Conservation (phyloP, 2,329 filamentous ascomycete genomes). For the Didymella pomorum region DNA sequence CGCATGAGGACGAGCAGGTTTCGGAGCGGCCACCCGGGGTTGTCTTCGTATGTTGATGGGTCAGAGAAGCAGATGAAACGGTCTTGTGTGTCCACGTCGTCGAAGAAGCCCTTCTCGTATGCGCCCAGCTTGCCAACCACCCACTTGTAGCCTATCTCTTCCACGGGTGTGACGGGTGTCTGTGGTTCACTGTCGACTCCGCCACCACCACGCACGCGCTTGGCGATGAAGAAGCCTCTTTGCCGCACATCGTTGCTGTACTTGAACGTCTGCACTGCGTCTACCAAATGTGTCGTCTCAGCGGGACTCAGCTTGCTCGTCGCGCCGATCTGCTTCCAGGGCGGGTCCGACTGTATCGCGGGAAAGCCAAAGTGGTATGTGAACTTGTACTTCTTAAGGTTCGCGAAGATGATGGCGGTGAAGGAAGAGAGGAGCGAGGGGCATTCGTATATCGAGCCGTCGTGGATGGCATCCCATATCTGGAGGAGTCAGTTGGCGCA, state of each 20-base stretch:
- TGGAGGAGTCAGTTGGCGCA: slow-evolving; percentile 51
- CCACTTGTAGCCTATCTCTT: slow-evolving; percentile 76
- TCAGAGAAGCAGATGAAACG: slow-evolving; percentile 88
- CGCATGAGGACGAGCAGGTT: slow-evolving; percentile 87
- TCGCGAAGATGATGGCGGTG: slow-evolving; percentile 87
- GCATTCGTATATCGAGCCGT: slow-evolving; percentile 94
- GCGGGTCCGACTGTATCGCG: slow-evolving; percentile 85
- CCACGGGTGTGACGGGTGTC: slow-evolving; percentile 60
- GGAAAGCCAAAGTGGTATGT: slow-evolving; percentile 99
- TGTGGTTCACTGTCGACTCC: slow-evolving; percentile 48
- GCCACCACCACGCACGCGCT: slow-evolving; percentile 64
- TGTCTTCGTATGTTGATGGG: slow-evolving; percentile 85
- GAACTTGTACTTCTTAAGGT: slow-evolving; percentile 96
- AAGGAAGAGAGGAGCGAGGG: slow-evolving; percentile 92
- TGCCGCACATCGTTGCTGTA: slow-evolving; percentile 83
- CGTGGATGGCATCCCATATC: slow-evolving; percentile 98
- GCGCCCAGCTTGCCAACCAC: slow-evolving; percentile 75
- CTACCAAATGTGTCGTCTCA: slow-evolving; percentile 82
- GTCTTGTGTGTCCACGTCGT: slow-evolving; percentile 73
- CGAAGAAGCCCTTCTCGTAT: slow-evolving; percentile 90
- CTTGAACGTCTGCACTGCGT: slow-evolving; percentile 85
- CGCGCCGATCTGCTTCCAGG: slow-evolving; percentile 68
- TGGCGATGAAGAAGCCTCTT: slow-evolving; percentile 95
- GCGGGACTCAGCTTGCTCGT: slow-evolving; percentile 63
- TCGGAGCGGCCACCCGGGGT: slow-evolving; percentile 90